phyloP scores from a whole-genome alignment of 306 rosid genomes.

The Gastrolobium villosum region DNA sequence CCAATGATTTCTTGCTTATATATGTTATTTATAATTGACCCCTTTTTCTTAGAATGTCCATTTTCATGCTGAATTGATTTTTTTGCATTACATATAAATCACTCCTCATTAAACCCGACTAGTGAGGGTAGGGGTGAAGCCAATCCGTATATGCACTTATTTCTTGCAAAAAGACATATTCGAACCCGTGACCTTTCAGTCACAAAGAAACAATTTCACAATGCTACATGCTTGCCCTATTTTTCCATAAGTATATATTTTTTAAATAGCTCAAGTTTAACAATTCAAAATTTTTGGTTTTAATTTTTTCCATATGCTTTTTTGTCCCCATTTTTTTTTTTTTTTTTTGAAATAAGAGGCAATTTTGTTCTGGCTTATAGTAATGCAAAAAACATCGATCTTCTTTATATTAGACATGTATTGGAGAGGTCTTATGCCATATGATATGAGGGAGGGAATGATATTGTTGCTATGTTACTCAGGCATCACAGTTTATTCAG shows the following conservation, averaged over 20 bases:
- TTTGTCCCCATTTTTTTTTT: not conserved
- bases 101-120: too few species aligned
- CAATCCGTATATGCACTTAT: too few species aligned
- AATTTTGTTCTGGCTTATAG: not conserved
- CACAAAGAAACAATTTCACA: too few species aligned
- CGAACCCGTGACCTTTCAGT: too few species aligned
- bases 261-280: not conserved
- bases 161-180: too few species aligned
- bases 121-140: too few species aligned
- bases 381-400: not conserved
- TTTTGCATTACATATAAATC: too few species aligned
- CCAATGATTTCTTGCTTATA: not conserved
- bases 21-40: too few species aligned
- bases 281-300: conserved; percentile 17
- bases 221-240: too few species aligned
- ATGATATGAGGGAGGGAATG: not conserved
- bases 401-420: not conserved
- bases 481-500: not conserved
- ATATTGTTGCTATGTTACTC: conserved; percentile 12
- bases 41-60: not conserved
- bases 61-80: conserved; percentile 2
- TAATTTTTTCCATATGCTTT: not conserved
- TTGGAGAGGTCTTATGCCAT: conserved; percentile 12
- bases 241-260: too few species aligned
- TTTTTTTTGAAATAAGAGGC: not conserved